Conservation (phyloP, 306 rosid species). For the Glycine latifolia region DNA sequence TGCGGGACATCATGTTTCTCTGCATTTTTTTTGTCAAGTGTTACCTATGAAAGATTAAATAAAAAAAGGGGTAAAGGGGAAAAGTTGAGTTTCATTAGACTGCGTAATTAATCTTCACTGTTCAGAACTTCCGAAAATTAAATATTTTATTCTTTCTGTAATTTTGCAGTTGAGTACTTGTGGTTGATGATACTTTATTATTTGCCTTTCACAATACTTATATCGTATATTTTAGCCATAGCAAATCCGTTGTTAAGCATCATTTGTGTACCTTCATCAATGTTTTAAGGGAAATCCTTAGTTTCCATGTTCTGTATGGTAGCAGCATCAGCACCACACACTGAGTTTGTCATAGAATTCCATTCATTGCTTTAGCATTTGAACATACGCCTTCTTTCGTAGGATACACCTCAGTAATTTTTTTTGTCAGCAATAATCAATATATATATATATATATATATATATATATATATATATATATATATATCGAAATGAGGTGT, state of each 20-base stretch:
- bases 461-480: too few relatives aligned
- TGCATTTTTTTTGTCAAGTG: not conserved
- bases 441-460: too few relatives aligned
- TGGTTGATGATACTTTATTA: not conserved
- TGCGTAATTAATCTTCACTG: not conserved
- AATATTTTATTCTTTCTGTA: slow-evolving; percentile 36
- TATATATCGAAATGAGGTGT: too few relatives aligned
- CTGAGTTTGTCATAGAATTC: too few relatives aligned
- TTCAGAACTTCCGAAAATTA: slow-evolving; percentile 1
- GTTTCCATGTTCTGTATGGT: not conserved
- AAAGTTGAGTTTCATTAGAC: slow-evolving; percentile 30
- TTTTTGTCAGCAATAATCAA: too few relatives aligned
- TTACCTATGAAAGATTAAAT: slow-evolving; percentile 7
- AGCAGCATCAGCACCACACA: not conserved
- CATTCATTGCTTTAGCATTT: too few relatives aligned
- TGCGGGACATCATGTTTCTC: not conserved
- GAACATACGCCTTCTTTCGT: too few relatives aligned
- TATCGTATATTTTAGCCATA: too few relatives aligned
- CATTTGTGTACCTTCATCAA: not conserved
- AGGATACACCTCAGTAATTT: too few relatives aligned
- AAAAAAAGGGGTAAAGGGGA: not conserved
- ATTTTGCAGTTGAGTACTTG: not conserved
- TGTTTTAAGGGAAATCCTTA: not conserved
- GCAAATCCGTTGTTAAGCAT: too few relatives aligned
- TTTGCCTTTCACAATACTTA: not conserved